Conservation (phyloP, 164 flowering plant species). For the Stephania japonica region DNA sequence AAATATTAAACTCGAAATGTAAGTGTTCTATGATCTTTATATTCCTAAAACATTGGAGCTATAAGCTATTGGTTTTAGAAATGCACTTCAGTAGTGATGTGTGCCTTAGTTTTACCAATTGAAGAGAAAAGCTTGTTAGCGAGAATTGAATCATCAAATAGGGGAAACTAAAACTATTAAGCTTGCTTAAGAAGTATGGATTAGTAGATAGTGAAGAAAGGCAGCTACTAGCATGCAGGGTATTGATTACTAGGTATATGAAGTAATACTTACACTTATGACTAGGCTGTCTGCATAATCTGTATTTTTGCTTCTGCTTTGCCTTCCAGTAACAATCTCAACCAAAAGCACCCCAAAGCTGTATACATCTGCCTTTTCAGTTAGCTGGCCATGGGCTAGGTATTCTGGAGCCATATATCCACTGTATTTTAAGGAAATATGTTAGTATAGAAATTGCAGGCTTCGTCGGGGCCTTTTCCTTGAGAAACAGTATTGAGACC, state of each 20-base stretch:
- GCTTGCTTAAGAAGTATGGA: background rate
- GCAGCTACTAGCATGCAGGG: background rate
- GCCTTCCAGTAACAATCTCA: constrained; percentile 51
- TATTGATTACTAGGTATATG: background rate
- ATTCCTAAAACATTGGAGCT: background rate
- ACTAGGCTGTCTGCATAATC: constrained; percentile 70
- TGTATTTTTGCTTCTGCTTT: constrained; percentile 41
- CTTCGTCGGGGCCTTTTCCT: background rate
- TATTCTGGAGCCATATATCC: constrained; percentile 79
- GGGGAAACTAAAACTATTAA: background rate
- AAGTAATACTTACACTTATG: constrained; percentile 13
- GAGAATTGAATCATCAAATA: background rate
- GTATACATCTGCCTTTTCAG: constrained; percentile 68
- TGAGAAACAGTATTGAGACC: background rate
- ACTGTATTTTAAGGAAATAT: constrained; percentile 21
- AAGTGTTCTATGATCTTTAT: no score
- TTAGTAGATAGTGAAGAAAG: background rate
- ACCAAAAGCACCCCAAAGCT: constrained; percentile 63
- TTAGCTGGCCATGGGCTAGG: constrained; percentile 56
- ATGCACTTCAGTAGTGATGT: background rate
- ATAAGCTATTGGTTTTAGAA: background rate
- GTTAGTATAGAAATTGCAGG: background rate
- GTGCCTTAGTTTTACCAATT: background rate
- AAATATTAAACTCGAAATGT: background rate
- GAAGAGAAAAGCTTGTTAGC: background rate